Conservation (phyloP, 305 asterid species). For the Petunia hybrid region DNA sequence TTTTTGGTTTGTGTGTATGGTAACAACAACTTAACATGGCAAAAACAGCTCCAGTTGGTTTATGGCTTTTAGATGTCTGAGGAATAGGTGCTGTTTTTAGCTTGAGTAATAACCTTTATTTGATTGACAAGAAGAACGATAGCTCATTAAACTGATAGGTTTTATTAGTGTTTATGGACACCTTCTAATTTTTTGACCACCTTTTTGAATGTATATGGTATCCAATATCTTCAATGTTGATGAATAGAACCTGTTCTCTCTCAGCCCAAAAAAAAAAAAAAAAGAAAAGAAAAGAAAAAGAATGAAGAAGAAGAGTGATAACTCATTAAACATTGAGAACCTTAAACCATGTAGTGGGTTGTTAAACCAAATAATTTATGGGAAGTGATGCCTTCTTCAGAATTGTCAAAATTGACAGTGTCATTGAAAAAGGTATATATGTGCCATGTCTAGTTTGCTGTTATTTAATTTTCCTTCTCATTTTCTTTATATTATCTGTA, state of each 20-base stretch:
- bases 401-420: not conserved
- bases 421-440: not conserved
- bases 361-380: not conserved
- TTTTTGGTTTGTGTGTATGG: not conserved
- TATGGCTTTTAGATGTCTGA: not conserved
- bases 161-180: no score
- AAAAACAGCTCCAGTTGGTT: not conserved
- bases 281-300: no score
- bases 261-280: no score
- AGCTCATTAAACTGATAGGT: not conserved
- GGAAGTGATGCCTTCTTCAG: not conserved
- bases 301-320: not conserved
- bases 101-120: not conserved
- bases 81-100: not conserved
- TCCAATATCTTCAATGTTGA: no score
- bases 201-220: no score
- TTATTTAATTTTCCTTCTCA: not conserved
- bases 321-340: not conserved
- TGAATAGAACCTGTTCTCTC: no score
- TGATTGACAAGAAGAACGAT: not conserved
- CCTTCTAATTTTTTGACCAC: no score
- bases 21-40: not conserved
- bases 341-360: not conserved
- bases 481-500: conserved; percentile 28
- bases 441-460: not conserved